Evolutionary conservation across 305 asterid genomes (phyloP).

Genomic region (Rubia balearica): DNA sequence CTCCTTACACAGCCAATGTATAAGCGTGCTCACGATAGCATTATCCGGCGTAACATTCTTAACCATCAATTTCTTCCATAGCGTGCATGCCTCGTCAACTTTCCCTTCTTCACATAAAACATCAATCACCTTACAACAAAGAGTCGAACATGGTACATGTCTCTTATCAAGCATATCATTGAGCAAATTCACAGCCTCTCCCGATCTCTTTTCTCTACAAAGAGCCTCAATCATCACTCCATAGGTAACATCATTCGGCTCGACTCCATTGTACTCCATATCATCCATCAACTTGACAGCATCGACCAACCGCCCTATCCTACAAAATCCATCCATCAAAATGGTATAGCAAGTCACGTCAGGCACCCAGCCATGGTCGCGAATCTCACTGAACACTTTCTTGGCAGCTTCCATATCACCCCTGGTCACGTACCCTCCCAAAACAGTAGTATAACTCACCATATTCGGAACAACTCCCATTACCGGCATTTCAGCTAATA

Average conservation of each 20-base stretch:
- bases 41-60: slow-evolving; percentile 78
- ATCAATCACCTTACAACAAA: slow-evolving; percentile 74
- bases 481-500: slow-evolving; percentile 82
- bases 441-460: slow-evolving; percentile 75
- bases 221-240: slow-evolving; percentile 75
- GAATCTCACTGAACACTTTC: slow-evolving; percentile 57
- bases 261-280: slow-evolving; percentile 73
- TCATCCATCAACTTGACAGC: slow-evolving; percentile 93
- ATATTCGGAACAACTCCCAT: slow-evolving; percentile 84
- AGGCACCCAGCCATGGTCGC: slow-evolving; percentile 72
- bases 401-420: slow-evolving; percentile 64
- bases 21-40: slow-evolving; percentile 57
- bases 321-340: slow-evolving; percentile 75
- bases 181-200: slow-evolving; percentile 66
- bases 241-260: slow-evolving; percentile 78
- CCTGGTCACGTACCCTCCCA: slow-evolving; percentile 56
- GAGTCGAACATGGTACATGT: slow-evolving; percentile 51
- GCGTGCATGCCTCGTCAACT: slow-evolving; percentile 57
- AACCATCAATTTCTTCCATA: slow-evolving; percentile 62
- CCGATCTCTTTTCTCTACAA: slow-evolving; percentile 62
- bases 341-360: slow-evolving; percentile 80
- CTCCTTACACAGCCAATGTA: slow-evolving; percentile 78
- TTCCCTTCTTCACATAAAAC: slow-evolving; percentile 61
- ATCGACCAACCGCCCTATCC: slow-evolving; percentile 49
- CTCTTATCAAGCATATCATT: slow-evolving; percentile 72